A percentile compares a stretch with the other conserved stretches of the same genome.
These are phyloP conservation scores for Galeopsis tetrahit DNA, from an alignment of 257 asterid genomes.

Conservation along the genomic window DNA sequence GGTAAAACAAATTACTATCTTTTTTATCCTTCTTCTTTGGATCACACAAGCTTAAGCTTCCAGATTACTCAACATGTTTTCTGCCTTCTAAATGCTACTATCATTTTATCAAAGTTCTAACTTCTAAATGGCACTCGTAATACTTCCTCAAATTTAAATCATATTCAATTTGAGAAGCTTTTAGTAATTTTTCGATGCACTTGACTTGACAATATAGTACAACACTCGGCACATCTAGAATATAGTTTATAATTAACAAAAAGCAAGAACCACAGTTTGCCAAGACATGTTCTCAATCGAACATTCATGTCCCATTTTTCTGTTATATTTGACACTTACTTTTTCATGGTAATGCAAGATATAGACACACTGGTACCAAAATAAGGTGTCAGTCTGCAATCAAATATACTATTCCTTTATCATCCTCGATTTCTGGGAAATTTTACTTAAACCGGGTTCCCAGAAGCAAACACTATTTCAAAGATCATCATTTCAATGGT, in stretches of 20 bases:
- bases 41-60: background rate
- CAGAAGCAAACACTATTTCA: background rate
- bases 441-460: background rate
- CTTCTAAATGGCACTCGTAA: background rate
- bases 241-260: background rate
- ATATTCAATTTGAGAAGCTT: background rate
- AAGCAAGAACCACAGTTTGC: background rate
- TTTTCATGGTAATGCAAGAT: conserved; percentile 16
- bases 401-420: background rate
- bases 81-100: background rate
- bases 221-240: background rate
- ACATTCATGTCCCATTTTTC: background rate
- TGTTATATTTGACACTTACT: background rate
- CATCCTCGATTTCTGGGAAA: background rate
- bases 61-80: background rate
- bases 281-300: background rate
- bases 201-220: background rate
- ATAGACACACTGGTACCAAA: background rate
- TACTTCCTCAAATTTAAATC: background rate
- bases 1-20: background rate
- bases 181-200: background rate
- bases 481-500: conserved; percentile 1
- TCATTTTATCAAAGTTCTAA: background rate
- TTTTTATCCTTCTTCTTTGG: background rate
- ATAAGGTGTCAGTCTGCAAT: background rate